phyloP scores from a whole-genome alignment of 2,329 filamentous ascomycete genomes.

The Aspergillus bombycis region DNA sequence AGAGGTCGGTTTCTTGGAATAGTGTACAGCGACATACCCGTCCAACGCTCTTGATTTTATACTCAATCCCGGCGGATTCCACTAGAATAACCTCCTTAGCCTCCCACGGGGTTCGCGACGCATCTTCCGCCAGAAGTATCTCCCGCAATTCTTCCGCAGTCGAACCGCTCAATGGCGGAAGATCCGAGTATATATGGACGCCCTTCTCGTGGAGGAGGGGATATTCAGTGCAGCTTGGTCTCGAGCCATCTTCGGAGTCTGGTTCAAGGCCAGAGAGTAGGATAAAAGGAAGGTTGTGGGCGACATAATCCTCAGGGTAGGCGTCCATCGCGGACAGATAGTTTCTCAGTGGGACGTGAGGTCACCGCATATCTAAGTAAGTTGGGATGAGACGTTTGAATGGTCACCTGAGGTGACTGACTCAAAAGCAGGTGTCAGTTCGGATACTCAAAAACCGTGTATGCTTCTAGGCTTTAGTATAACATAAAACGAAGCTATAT shows the following conservation, averaged over 20 bases:
- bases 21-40: constrained; percentile 65
- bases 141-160: constrained; percentile 67
- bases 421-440: background rate
- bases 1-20: background rate
- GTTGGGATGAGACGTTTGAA: constrained; percentile 1
- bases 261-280: constrained; percentile 74
- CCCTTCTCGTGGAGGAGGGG: constrained; percentile 60
- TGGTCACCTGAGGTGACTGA: constrained; percentile 7
- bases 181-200: constrained; percentile 69
- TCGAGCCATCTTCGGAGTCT: constrained; percentile 36
- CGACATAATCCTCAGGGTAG: constrained; percentile 68
- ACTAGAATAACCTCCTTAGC: constrained; percentile 53
- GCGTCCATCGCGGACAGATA: constrained; percentile 48
- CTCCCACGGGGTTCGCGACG: constrained; percentile 68
- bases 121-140: constrained; percentile 69
- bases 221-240: constrained; percentile 45
- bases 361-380: constrained; percentile 39
- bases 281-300: constrained; percentile 84
- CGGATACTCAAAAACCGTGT: background rate
- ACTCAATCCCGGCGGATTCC: constrained; percentile 57
- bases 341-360: constrained; percentile 20
- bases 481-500: background rate
- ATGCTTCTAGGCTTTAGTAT: background rate
- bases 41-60: constrained; percentile 73
- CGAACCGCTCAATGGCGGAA: constrained; percentile 66